These are phyloP conservation scores for Podospora conica DNA, from an alignment of 495 filamentous ascomycete species.

Conservation along the genomic window DNA sequence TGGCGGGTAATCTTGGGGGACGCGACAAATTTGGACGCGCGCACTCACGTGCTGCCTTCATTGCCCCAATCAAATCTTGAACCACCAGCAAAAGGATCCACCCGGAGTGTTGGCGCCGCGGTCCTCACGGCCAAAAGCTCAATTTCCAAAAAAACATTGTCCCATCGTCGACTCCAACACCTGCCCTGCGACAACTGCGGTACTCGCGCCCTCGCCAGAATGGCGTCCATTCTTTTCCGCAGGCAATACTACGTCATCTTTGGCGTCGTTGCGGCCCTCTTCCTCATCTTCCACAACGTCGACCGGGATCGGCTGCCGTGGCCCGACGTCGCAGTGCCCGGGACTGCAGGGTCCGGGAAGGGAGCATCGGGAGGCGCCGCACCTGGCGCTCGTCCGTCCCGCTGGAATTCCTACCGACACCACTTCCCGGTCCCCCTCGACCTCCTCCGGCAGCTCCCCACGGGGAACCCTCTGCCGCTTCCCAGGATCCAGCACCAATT, in stretches of 20 bases:
- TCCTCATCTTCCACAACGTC: constrained; percentile 3
- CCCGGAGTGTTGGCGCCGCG: neutral
- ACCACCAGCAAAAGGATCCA: neutral
- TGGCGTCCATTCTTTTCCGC: neutral
- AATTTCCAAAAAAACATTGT: no score
- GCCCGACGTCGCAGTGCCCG: neutral
- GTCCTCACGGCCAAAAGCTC: neutral
- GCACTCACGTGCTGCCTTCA: no score
- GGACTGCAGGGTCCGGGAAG: neutral
- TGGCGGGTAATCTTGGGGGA: no score
- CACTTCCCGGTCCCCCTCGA: constrained; percentile 55
- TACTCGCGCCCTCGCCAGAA: neutral
- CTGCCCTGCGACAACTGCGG: neutral
- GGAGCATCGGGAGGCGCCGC: neutral
- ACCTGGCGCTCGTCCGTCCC: neutral
- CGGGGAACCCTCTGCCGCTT: constrained; percentile 54
- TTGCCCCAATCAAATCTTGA: neutral
- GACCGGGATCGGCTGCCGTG: constrained; percentile 1
- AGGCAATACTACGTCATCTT: neutral
- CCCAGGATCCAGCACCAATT: constrained; percentile 63
- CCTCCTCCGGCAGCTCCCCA: constrained; percentile 64
- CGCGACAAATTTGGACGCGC: no score
- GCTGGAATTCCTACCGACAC: constrained; percentile 30
- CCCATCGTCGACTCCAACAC: neutral
- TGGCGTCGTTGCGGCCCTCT: neutral